Conservation (phyloP, 2,329 filamentous ascomycete genomes). For the Aspergillus puulaauensis region DNA sequence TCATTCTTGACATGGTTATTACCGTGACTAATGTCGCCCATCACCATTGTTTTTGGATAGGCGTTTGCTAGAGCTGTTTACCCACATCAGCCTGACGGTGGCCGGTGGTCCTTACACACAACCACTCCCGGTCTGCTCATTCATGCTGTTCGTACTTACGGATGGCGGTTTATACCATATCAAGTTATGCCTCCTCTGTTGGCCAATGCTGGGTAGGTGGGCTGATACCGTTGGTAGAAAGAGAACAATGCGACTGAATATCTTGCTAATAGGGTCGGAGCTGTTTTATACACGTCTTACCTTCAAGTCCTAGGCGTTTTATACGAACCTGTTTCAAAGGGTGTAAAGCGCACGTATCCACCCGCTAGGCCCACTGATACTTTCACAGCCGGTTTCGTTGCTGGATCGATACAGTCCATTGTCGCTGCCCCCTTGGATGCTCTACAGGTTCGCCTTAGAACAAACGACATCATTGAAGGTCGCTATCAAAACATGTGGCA, state of each 20-base stretch:
- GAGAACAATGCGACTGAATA: background rate
- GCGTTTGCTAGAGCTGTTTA: slow-evolving; percentile 65
- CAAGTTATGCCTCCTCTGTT: slow-evolving; percentile 63
- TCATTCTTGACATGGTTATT: background rate
- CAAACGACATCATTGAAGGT: slow-evolving; percentile 58
- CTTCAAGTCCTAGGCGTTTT: slow-evolving; percentile 59
- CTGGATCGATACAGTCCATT: slow-evolving; percentile 60
- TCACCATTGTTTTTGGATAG: slow-evolving; percentile 30
- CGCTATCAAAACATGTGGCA: slow-evolving; percentile 65
- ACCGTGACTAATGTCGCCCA: slow-evolving; percentile 8
- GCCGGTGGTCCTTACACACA: slow-evolving; percentile 59
- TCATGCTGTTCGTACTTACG: slow-evolving; percentile 61
- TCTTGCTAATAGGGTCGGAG: slow-evolving; percentile 50
- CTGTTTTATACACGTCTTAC: slow-evolving; percentile 64
- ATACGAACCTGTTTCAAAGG: slow-evolving; percentile 57
- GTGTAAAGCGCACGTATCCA: slow-evolving; percentile 60
- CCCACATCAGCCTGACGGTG: slow-evolving; percentile 46
- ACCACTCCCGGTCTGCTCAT: slow-evolving; percentile 61
- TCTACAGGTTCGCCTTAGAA: slow-evolving; percentile 61
- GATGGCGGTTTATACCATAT: slow-evolving; percentile 64
- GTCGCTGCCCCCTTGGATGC: slow-evolving; percentile 64
- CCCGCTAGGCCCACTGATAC: slow-evolving; percentile 55
- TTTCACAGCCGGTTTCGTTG: slow-evolving; percentile 59
- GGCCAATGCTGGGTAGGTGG: slow-evolving; percentile 57
- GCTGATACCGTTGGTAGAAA: background rate